Evolutionary conservation across 345 rosid species (phyloP), one percentile per base, ranked within the genome.

Genomic region (Gossypium turneri): DNA sequence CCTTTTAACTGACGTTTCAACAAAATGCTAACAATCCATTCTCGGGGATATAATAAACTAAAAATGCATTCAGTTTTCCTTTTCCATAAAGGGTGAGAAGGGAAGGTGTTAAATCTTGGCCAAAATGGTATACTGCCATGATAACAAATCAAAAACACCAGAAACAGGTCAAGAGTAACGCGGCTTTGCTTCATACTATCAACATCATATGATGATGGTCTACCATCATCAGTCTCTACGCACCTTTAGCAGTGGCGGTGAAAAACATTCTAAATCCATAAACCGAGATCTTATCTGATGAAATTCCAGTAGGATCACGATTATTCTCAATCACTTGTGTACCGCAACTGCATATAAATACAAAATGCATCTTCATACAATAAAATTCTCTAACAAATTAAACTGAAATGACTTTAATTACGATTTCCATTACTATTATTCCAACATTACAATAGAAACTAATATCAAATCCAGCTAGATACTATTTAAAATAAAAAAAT

Each of bases 211-310:
- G 44, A 27, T 15, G 44, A 12, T 58, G 63, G 9, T 27, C 43
- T 61, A 27, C 0, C 5, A 22, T 34, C 19, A 27, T 29, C 15
- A 50, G 13, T 13, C n/a, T 25, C 9, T 13, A 62, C 70, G 19
- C 29, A 94, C 98, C 98, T 84, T 82, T 70, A 1, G 77, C 68
- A 76, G 88, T 86, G 83, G 90, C 66, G 74, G 89, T 83, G 85
- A 91, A 92, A 82, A 81, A 90, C n/a, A 89, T 82, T 84, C 89
- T 84, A 88, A 81, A 86, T 82, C 90, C 90, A 86, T 82, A 80
- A 67, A 75, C 59, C 57, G 82, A 76, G 77, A 85, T 87, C 85
- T 80, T 88, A 91, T 72, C 76, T 25, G 85, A 78, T 11, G 91
- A 81, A 67, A 83, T 58, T 56, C 84, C 82, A 76, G 59, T 15